Percentiles rank a stretch among this genome's conserved stretches.
Evolutionary conservation across 2,329 filamentous ascomycete genomes (phyloP).

Genomic region (Arthrobotrys iridis): DNA sequence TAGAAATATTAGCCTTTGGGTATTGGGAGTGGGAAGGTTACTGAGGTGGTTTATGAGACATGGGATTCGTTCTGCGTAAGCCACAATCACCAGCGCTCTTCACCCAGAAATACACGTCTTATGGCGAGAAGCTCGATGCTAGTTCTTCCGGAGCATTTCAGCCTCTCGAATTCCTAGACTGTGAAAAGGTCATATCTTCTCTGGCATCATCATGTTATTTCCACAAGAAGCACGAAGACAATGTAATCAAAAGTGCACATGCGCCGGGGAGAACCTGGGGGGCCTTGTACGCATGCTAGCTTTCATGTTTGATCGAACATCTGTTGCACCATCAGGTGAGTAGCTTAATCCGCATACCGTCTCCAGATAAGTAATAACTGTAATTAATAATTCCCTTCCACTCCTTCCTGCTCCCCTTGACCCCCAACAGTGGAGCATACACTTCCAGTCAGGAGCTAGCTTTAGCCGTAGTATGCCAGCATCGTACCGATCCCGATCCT

Average conservation of each 20-base stretch:
- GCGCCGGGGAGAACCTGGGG: constrained; percentile 5
- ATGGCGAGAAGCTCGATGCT: constrained; percentile 21
- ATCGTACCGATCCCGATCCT: constrained; percentile 27
- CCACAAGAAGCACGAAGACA: constrained; percentile 31
- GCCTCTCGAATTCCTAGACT: constrained; percentile 24
- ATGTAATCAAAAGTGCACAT: constrained; percentile 13
- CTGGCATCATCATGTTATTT: constrained; percentile 18
- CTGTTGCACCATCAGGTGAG: constrained; percentile 1
- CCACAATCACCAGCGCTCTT: constrained; percentile 12
- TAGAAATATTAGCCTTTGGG: constrained; percentile 17
- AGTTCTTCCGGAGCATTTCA: constrained; percentile 7
- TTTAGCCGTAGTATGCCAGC: constrained; percentile 27
- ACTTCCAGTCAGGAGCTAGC: not conserved
- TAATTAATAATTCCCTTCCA: constrained; percentile 10
- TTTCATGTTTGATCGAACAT: constrained; percentile 26
- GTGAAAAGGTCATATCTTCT: not conserved
- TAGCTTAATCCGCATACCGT: constrained; percentile 6
- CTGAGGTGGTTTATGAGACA: constrained; percentile 31
- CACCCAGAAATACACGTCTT: not conserved
- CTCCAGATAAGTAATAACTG: constrained; percentile 11
- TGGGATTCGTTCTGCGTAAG: constrained; percentile 18
- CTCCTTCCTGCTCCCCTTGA: not conserved
- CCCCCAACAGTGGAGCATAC: not conserved
- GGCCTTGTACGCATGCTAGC: constrained; percentile 8
- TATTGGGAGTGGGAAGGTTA: constrained; percentile 4